Percentiles rank a stretch among this genome's conserved stretches.
These are phyloP conservation scores for Geotrichum cucujoidarum DNA, from an alignment of 1,139 yeast genomes.

Conservation along the genomic window DNA sequence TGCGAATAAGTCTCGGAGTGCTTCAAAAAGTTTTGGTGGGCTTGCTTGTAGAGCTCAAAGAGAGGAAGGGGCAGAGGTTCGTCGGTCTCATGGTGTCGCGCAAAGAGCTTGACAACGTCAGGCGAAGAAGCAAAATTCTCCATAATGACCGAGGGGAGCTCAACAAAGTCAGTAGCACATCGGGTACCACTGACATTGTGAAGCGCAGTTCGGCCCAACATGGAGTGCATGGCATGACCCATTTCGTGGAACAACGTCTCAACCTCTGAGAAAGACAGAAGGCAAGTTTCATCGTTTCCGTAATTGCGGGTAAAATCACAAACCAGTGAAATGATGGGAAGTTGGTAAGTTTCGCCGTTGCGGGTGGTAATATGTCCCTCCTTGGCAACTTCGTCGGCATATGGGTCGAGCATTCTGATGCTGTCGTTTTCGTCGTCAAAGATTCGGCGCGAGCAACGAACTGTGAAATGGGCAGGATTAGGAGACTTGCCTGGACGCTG, in stretches of 20 bases:
- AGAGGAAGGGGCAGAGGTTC: constrained; percentile 48
- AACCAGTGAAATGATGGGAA: constrained; percentile 84
- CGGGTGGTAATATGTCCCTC: constrained; percentile 33
- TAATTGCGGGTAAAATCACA: constrained; percentile 62
- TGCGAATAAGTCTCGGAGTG: constrained; percentile 81
- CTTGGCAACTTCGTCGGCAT: constrained; percentile 13
- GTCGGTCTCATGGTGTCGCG: constrained; percentile 67
- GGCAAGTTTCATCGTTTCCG: constrained; percentile 33
- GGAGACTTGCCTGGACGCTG: constrained; percentile 56
- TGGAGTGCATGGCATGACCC: constrained; percentile 99
- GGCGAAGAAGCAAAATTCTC: constrained; percentile 85
- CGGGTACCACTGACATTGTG: constrained; percentile 95
- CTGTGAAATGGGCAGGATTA: constrained; percentile 92
- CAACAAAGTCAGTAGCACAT: constrained; percentile 95
- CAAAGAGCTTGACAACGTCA: constrained; percentile 66
- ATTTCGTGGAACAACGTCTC: constrained; percentile 95
- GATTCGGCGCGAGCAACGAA: constrained; percentile 82
- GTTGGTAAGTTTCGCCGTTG: constrained; percentile 51
- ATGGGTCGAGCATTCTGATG: constrained; percentile 19
- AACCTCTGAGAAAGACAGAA: constrained; percentile 70
- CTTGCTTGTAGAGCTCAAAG: constrained; percentile 33
- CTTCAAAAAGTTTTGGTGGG: constrained; percentile 51
- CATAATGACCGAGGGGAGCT: constrained; percentile 90
- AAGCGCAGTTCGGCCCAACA: constrained; percentile 84
- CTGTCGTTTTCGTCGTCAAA: constrained; percentile 46